A percentile compares a stretch with the other conserved stretches of the same genome.
Evolutionary conservation across 2,329 filamentous ascomycete genomes (phyloP).

Genomic region (Iodosphaeria phyllophila): DNA sequence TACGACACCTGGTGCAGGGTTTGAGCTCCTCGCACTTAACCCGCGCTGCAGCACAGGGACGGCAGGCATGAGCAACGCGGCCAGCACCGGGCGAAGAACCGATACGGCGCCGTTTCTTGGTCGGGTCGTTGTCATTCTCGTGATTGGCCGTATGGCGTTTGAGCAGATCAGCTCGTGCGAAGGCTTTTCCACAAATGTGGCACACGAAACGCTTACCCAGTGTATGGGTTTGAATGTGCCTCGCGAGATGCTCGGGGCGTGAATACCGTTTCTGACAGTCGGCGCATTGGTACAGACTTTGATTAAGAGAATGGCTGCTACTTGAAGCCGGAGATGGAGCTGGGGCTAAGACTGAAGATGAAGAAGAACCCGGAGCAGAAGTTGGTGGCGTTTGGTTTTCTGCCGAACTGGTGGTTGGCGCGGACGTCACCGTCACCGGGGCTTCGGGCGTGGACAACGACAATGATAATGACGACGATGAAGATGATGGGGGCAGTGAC

Average conservation of each 20-base stretch:
- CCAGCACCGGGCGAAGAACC: conserved; percentile 24
- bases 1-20: conserved; percentile 31
- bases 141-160: conserved; percentile 33
- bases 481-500: too few relatives aligned
- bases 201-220: conserved; percentile 9
- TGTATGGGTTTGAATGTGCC: conserved; percentile 11
- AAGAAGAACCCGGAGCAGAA: not conserved
- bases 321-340: conserved; percentile 3
- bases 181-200: conserved; percentile 31
- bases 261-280: conserved; percentile 32
- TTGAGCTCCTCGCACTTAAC: conserved; percentile 37
- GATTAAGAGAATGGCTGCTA: conserved; percentile 7
- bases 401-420: too few relatives aligned
- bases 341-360: conserved; percentile 1
- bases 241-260: conserved; percentile 31
- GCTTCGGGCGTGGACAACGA: too few relatives aligned
- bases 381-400: too few relatives aligned
- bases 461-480: too few relatives aligned
- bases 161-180: conserved; percentile 32
- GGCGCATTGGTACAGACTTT: conserved; percentile 27
- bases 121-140: conserved; percentile 22
- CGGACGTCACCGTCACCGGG: too few relatives aligned
- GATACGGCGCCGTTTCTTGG: conserved; percentile 26
- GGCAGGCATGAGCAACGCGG: conserved; percentile 33
- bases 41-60: conserved; percentile 28